Base-by-base conservation (phyloP, 2,329 filamentous ascomycete genomes). In the Penicillium sp. region DNA sequence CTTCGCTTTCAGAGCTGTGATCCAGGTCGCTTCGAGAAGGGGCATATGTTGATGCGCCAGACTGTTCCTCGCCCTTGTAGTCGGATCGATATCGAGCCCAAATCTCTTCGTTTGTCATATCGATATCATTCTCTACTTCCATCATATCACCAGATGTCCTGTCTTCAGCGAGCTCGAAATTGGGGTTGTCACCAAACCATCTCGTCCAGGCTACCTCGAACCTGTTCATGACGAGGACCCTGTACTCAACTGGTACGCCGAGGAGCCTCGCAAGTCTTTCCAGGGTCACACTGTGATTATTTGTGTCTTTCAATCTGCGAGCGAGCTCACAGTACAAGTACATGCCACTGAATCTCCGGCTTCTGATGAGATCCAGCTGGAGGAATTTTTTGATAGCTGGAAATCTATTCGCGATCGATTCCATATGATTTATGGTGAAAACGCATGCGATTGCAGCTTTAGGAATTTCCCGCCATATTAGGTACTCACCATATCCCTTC, bases 381-480 rank as follows among this genome's bases (percentile, higher is more conserved):
- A 78, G 42, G 0, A 75, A 53, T 0, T 57, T 44, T 5, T 45
- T 37, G 4, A 77, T 67, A 2, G 69, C 62, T 0, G 45, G 14
- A 35, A 65, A 19, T 1, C 53, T 26, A 0, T 43, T 21, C 3
- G 62, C 58, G 21, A 72, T 65, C 2, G 51, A 8, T 8, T 68
- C 31, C 1, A 77, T 42, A 0, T 54, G 50, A 1, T 55, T 58
- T 1, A 72, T 63, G 2, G 67, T 61, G 14, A 76, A 69, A 0
- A 67, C 65, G 11, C 61, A 62, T 8, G 72, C 49, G 9, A 78
- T 73, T 2, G 72, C 69, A 3, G 60, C 21, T 0, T 57, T 25
- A 0, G 66, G 60, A 0, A 76, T 61, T 1, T 55, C 50, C 0
- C 71, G 69, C 75, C 75, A 78, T 1, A 77, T 56, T 0, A 74